Evolutionary conservation across 805 yeast genomes (phyloP).

Genomic region (Candida cerambycidarum): DNA sequence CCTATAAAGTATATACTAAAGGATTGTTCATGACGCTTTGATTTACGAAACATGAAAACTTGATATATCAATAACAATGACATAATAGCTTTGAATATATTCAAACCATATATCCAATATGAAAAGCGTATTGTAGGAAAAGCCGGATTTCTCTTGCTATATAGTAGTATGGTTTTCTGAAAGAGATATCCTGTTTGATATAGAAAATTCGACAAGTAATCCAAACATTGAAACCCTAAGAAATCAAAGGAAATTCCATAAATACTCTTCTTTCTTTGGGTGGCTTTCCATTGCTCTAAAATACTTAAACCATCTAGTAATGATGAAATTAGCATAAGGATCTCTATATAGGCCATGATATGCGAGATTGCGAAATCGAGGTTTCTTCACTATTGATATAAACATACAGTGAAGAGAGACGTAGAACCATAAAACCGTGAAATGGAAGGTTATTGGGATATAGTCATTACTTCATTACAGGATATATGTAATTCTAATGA

Average conservation of each 20-base stretch:
- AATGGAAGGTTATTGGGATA: constrained; percentile 50
- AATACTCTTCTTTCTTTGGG: constrained; percentile 27
- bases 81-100: constrained; percentile 4
- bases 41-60: constrained; percentile 4
- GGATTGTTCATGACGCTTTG: constrained; percentile 12
- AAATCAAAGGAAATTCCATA: constrained; percentile 40
- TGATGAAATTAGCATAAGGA: constrained; percentile 7
- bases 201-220: background rate
- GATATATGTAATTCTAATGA: constrained; percentile 67
- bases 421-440: too few relatives aligned
- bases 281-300: constrained; percentile 12
- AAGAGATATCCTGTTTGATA: constrained; percentile 2
- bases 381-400: background rate
- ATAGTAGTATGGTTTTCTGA: constrained; percentile 1
- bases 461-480: constrained; percentile 63
- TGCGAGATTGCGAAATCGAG: background rate
- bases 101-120: background rate
- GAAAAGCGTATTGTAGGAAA: constrained; percentile 8
- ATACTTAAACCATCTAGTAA: constrained; percentile 6
- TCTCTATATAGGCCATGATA: constrained; percentile 1
- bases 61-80: constrained; percentile 5
- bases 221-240: constrained; percentile 18
- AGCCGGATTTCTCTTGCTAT: constrained; percentile 10
- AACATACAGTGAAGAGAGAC: background rate
- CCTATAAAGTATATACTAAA: constrained; percentile 6